A percentile compares a stretch with the other conserved stretches of the same genome.
Evolutionary conservation across 495 filamentous ascomycete genomes (phyloP).

Genomic region (Neurospora tetrasperma): DNA sequence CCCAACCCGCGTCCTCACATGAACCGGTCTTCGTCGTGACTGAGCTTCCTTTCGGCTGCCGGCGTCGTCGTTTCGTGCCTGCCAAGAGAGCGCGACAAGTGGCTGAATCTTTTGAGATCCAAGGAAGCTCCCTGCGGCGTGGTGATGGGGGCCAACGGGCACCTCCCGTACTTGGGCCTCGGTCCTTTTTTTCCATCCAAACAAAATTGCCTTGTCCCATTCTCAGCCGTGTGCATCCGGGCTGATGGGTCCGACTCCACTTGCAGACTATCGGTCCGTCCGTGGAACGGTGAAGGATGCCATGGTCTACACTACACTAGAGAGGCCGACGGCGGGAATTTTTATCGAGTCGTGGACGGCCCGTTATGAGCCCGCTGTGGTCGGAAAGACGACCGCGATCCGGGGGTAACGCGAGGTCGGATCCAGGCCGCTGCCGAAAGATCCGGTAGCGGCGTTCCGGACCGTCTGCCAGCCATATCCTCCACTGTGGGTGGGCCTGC

Average conservation of each 20-base stretch:
- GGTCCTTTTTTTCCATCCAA: not conserved
- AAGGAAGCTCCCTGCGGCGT: not conserved
- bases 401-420: not conserved
- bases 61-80: not conserved
- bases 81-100: not conserved
- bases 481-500: not conserved
- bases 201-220: not conserved
- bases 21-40: not conserved
- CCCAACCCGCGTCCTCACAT: not conserved
- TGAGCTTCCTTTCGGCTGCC: not conserved
- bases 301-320: not conserved
- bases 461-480: not conserved
- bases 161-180: not conserved
- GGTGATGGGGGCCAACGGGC: not conserved
- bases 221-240: not conserved
- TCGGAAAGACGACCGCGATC: not conserved
- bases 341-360: not conserved
- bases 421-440: not conserved
- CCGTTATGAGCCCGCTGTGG: not conserved
- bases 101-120: not conserved
- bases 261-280: not conserved
- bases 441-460: not conserved
- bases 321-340: not conserved
- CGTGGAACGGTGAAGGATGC: not conserved
- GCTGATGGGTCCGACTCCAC: not conserved